A percentile compares a stretch with the other conserved stretches of the same genome.
Conservation (phyloP, 768 basidiomycete species). For the Amanita pallidorosea region DNA sequence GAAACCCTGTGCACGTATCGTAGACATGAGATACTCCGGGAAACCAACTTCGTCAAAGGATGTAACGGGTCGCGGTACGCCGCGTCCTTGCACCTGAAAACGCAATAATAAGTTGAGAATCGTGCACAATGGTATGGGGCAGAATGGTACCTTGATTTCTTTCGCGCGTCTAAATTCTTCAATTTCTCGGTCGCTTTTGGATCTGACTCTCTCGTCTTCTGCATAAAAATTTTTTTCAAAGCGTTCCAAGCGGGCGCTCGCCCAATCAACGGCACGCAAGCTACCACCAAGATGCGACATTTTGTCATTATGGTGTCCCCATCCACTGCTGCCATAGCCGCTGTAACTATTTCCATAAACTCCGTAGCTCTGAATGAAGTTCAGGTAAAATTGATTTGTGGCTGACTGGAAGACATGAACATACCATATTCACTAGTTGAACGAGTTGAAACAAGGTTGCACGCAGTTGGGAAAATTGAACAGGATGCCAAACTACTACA, state of each 20-base stretch:
- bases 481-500: conserved; percentile 11
- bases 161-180: conserved; percentile 77
- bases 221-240: conserved; percentile 99
- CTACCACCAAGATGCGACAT: conserved; percentile 79
- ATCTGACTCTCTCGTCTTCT: conserved; percentile 78
- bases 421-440: conserved; percentile 6
- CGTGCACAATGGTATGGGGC: not conserved
- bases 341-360: conserved; percentile 29
- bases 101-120: not conserved
- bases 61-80: conserved; percentile 82
- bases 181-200: conserved; percentile 74
- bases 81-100: conserved; percentile 71
- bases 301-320: conserved; percentile 51
- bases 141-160: conserved; percentile 66
- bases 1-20: conserved; percentile 94
- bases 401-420: not conserved
- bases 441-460: conserved; percentile 2
- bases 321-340: conserved; percentile 37
- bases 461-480: conserved; percentile 8
- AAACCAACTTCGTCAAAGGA: conserved; percentile 93
- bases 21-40: conserved; percentile 90
- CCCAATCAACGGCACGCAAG: conserved; percentile 83
- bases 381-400: not conserved
- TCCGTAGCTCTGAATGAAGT: conserved; percentile 29
- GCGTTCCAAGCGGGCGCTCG: conserved; percentile 53